Percentiles rank a stretch among this genome's conserved stretches.
Evolutionary conservation across 306 rosid species (phyloP).

Genomic region (Rosa chinensis): DNA sequence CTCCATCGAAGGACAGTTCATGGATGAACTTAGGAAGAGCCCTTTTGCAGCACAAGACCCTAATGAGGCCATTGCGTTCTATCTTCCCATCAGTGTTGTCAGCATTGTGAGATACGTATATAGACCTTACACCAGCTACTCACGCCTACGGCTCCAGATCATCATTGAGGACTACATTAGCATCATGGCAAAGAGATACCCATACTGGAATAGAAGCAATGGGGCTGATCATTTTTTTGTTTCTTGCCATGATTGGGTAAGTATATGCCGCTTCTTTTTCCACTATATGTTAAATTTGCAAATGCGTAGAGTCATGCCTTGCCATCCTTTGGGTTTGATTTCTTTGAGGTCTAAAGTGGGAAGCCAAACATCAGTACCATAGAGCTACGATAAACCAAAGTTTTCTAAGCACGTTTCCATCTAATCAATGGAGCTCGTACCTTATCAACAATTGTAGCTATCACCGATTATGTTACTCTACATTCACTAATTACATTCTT

Average conservation of each 20-base stretch:
- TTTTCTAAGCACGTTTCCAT: background rate
- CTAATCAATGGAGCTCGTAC: too few relatives aligned
- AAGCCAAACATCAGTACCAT: background rate
- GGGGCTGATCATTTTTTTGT: conserved; percentile 66
- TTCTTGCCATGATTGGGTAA: conserved; percentile 78
- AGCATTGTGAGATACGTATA: conserved; percentile 48
- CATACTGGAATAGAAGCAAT: conserved; percentile 55
- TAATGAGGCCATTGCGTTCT: conserved; percentile 47
- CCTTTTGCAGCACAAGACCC: conserved; percentile 40
- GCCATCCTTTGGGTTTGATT: background rate
- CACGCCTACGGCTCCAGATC: conserved; percentile 29
- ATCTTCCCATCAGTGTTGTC: conserved; percentile 58
- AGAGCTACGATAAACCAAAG: background rate
- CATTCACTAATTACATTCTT: too few relatives aligned
- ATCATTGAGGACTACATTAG: conserved; percentile 34
- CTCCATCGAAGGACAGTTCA: conserved; percentile 69
- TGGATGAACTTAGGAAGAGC: conserved; percentile 45
- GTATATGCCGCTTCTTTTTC: background rate
- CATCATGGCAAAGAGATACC: conserved; percentile 30
- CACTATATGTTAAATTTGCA: background rate
- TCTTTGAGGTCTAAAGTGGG: background rate
- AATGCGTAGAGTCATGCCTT: background rate
- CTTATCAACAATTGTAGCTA: too few relatives aligned
- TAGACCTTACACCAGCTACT: conserved; percentile 28
- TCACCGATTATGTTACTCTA: too few relatives aligned